Percentiles rank a stretch among this genome's conserved stretches.
phyloP scores from a whole-genome alignment of 805 yeast genomes.

The Saturnispora ahearnii region DNA sequence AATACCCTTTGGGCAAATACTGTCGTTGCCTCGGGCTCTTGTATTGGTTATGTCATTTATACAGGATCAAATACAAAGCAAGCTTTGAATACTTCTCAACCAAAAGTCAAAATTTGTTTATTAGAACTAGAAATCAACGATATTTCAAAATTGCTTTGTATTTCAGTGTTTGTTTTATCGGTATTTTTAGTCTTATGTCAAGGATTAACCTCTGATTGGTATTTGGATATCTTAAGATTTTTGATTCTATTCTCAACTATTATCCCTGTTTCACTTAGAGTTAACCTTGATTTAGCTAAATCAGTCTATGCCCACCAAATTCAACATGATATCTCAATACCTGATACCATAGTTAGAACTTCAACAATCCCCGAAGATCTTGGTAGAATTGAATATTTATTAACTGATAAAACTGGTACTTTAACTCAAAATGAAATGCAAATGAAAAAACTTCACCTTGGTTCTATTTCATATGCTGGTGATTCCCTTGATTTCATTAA shows the following conservation, averaged over 20 bases:
- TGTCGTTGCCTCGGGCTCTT: slow-evolving; percentile 88
- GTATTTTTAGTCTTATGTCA: slow-evolving; percentile 69
- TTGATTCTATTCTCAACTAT: slow-evolving; percentile 88
- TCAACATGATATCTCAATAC: slow-evolving; percentile 74
- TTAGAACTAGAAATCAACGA: slow-evolving; percentile 85
- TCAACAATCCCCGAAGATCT: slow-evolving; percentile 97
- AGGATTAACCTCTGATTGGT: slow-evolving; percentile 73
- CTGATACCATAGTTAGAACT: slow-evolving; percentile 88
- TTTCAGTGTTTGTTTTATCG: slow-evolving; percentile 73
- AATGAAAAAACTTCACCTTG: slow-evolving; percentile 83
- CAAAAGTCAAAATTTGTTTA: slow-evolving; percentile 83
- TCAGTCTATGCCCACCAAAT: slow-evolving; percentile 94
- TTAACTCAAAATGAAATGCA: slow-evolving; percentile 98
- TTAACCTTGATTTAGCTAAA: slow-evolving; percentile 89
- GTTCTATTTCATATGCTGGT: slow-evolving; percentile 84
- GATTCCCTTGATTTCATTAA: slow-evolving; percentile 87
- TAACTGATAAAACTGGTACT: slow-evolving; percentile 95
- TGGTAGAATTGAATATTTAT: slow-evolving; percentile 87
- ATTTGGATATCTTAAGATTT: slow-evolving; percentile 82
- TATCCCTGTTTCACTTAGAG: slow-evolving; percentile 92
- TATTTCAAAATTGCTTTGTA: slow-evolving; percentile 80
- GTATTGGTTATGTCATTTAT: slow-evolving; percentile 78
- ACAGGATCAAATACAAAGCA: slow-evolving; percentile 94
- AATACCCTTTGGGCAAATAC: slow-evolving; percentile 98
- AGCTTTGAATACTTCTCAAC: slow-evolving; percentile 81